Percentiles rank a stretch among this genome's conserved stretches.
Evolutionary conservation across 768 basidiomycete species (phyloP).

Genomic region (Lactarius hatsudake): DNA sequence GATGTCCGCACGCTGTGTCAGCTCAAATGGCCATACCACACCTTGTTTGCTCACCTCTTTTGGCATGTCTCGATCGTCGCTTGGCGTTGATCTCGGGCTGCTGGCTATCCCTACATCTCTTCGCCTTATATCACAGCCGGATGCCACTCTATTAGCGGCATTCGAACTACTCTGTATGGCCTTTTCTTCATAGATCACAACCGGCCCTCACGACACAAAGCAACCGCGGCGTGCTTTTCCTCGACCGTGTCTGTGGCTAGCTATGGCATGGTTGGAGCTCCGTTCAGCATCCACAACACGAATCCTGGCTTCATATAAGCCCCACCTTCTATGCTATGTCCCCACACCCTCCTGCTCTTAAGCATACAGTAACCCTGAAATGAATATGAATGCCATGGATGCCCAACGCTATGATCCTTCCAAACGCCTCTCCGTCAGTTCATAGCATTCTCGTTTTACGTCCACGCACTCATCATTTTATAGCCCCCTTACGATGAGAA

Average conservation of each 20-base stretch:
- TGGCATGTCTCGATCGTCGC: conserved; percentile 21
- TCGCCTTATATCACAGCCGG: conserved; percentile 21
- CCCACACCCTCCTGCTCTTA: background rate
- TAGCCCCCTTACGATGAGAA: conserved; percentile 11
- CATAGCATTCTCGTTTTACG: background rate
- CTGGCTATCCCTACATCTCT: conserved; percentile 9
- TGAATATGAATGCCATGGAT: conserved; percentile 14
- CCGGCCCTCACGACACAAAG: conserved; percentile 5
- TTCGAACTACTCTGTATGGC: conserved; percentile 17
- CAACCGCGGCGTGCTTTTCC: conserved; percentile 1
- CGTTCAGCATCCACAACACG: conserved; percentile 9
- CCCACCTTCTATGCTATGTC: background rate
- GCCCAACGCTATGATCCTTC: conserved; percentile 21
- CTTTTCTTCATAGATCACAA: background rate
- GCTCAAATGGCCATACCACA: background rate
- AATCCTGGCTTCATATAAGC: background rate
- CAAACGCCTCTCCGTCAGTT: conserved; percentile 12
- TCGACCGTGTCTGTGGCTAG: conserved; percentile 16
- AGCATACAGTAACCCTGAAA: background rate
- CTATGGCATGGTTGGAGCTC: conserved; percentile 6
- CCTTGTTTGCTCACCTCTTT: conserved; percentile 15
- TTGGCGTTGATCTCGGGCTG: conserved; percentile 17
- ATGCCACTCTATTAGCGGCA: conserved; percentile 10
- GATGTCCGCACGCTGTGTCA: conserved; percentile 11
- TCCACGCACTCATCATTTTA: background rate